Conservation (phyloP, 2,329 filamentous ascomycete species). For the Fusarium succisae region DNA sequence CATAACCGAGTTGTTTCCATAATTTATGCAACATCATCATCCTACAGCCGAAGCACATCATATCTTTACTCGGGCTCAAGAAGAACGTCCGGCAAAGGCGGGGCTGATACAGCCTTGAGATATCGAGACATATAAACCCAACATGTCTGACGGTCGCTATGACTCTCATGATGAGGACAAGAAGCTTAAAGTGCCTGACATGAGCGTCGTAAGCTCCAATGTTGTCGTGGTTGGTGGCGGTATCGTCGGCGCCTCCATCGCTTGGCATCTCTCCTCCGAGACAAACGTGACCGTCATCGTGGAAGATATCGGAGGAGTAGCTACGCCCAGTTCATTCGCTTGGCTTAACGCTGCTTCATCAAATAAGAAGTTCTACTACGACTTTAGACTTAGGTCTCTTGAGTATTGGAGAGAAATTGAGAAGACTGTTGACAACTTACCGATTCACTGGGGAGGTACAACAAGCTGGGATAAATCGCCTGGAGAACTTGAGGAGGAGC, state of each 20-base stretch:
- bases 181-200: accelerated
- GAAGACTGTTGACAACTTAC: not conserved
- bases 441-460: slow-evolving; percentile 5
- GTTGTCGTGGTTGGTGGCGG: slow-evolving; percentile 15
- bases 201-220: not conserved
- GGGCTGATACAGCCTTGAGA: not conserved
- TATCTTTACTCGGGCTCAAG: not conserved
- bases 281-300: slow-evolving; percentile 14
- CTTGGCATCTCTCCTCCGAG: slow-evolving; percentile 16
- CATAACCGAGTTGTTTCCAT: not conserved
- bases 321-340: slow-evolving; percentile 9
- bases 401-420: slow-evolving; percentile 8
- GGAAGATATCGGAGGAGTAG: slow-evolving; percentile 16
- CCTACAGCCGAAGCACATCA: not conserved
- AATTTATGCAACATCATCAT: not conserved
- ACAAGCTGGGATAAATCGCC: slow-evolving; percentile 4
- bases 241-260: slow-evolving; percentile 19
- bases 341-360: slow-evolving; percentile 12
- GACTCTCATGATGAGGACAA: accelerated
- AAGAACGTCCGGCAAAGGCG: not conserved
- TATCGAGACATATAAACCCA: not conserved
- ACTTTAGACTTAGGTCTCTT: slow-evolving; percentile 8
- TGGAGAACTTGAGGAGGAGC: not conserved
- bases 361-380: slow-evolving; percentile 12
- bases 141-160: not conserved